phyloP scores from a whole-genome alignment of 2,329 filamentous ascomycete species.

The Penicillium polonicum region DNA sequence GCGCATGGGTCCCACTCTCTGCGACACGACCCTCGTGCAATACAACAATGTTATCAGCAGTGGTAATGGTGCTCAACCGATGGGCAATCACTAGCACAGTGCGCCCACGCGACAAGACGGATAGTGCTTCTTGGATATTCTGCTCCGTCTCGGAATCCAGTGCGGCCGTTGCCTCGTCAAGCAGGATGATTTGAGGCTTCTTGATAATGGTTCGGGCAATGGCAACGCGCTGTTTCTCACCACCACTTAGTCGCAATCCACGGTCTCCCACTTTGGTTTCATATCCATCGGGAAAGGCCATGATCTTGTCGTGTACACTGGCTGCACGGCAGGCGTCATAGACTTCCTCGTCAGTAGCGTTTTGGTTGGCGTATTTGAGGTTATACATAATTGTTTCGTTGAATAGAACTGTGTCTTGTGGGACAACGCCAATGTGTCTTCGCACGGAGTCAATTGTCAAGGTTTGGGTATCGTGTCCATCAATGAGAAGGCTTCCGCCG shows the following conservation, averaged over 20 bases:
- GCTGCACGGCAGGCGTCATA: constrained; percentile 57
- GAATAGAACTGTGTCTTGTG: constrained; percentile 82
- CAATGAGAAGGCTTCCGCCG: constrained; percentile 61
- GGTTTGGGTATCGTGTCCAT: constrained; percentile 72
- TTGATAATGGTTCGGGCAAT: constrained; percentile 88
- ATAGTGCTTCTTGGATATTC: constrained; percentile 63
- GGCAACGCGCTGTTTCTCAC: constrained; percentile 58
- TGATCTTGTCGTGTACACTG: constrained; percentile 84
- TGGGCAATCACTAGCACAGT: constrained; percentile 1
- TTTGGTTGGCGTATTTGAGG: constrained; percentile 73
- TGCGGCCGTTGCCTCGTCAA: constrained; percentile 85
- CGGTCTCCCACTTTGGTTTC: constrained; percentile 83
- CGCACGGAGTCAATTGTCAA: constrained; percentile 80
- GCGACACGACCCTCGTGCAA: constrained; percentile 1
- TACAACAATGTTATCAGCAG: constrained; percentile 3
- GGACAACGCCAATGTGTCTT: constrained; percentile 78
- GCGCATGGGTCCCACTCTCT: neutral
- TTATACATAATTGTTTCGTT: constrained; percentile 86
- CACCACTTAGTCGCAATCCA: constrained; percentile 49
- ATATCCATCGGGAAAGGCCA: constrained; percentile 80
- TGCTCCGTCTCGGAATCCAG: constrained; percentile 85
- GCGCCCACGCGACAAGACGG: neutral
- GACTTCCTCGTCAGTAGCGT: constrained; percentile 47
- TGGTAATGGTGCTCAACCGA: neutral
- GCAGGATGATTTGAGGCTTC: constrained; percentile 79